Evolutionary conservation across 2,329 filamentous ascomycete genomes (phyloP).

Genomic region (Beauveria bassiana): DNA sequence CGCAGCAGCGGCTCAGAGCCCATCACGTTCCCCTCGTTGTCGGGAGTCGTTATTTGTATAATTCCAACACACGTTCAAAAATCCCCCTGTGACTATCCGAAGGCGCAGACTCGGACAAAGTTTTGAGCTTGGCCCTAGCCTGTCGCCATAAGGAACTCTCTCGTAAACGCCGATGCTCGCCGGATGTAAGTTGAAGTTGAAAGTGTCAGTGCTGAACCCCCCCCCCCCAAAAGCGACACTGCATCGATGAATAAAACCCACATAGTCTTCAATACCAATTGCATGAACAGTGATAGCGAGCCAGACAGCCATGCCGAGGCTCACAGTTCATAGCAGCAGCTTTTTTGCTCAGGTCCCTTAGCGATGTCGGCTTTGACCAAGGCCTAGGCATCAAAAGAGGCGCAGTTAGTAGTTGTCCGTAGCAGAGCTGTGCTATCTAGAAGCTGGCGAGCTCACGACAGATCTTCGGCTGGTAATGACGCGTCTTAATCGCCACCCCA

Average conservation of each 20-base stretch:
- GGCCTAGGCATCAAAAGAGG: constrained; percentile 25
- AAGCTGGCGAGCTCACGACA: constrained; percentile 41
- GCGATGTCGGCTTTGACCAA: constrained; percentile 26
- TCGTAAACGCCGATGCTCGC: constrained; percentile 44
- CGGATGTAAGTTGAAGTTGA: constrained; percentile 44
- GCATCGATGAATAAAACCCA: constrained; percentile 18
- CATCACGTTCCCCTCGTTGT: too few relatives aligned
- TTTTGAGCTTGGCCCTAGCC: constrained; percentile 39
- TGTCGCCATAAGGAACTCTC: constrained; percentile 48
- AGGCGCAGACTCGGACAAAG: neutral
- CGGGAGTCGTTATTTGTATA: too few relatives aligned
- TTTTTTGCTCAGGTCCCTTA: constrained; percentile 21
- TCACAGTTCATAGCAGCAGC: constrained; percentile 34
- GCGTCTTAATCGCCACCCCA: constrained; percentile 14
- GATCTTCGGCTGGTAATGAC: constrained; percentile 21
- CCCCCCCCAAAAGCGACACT: too few relatives aligned
- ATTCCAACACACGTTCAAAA: too few relatives aligned
- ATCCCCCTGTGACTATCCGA: neutral
- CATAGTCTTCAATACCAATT: constrained; percentile 39
- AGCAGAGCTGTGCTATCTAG: constrained; percentile 20
- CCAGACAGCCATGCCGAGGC: constrained; percentile 45
- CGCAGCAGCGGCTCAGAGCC: too few relatives aligned
- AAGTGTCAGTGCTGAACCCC: neutral
- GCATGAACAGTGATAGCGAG: constrained; percentile 42
- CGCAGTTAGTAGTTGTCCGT: constrained; percentile 35